These are phyloP conservation scores for Verticillium tricorpus DNA, from an alignment of 2,329 filamentous ascomycete species.

Conservation along the genomic window DNA sequence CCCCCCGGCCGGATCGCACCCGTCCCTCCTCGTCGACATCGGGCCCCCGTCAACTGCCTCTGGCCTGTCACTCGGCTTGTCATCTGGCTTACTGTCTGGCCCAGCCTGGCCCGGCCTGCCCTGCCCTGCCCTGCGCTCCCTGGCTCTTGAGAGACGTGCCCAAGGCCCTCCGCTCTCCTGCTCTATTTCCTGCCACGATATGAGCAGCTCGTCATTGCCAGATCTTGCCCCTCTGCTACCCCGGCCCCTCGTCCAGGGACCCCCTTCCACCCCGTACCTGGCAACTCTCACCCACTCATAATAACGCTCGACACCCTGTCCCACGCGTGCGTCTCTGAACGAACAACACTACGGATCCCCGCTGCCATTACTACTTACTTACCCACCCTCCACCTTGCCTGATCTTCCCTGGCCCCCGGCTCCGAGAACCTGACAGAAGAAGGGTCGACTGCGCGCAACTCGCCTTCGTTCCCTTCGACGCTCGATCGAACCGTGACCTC, in stretches of 20 bases:
- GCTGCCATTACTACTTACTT: not conserved
- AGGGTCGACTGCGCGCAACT: not conserved
- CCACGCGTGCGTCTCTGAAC: not conserved
- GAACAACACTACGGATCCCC: not conserved
- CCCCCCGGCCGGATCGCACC: slow-evolving; percentile 3
- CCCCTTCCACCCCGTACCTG: slow-evolving; percentile 1
- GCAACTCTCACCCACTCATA: slow-evolving; percentile 1
- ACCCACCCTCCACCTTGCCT: not conserved
- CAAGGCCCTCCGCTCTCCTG: not conserved
- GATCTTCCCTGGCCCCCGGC: not conserved
- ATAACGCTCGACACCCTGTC: not conserved
- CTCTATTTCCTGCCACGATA: not conserved
- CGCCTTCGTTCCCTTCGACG: not conserved
- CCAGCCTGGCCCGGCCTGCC: not conserved
- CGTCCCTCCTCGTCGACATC: slow-evolving; percentile 1
- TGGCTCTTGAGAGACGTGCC: not conserved
- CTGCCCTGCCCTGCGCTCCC: not conserved
- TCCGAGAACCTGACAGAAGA: not conserved
- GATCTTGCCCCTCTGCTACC: slow-evolving; percentile 2
- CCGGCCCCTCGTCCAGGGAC: slow-evolving; percentile 1
- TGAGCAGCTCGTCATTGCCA: slow-evolving; percentile 4
- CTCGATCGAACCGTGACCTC: not conserved
- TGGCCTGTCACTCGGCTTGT: slow-evolving; percentile 3
- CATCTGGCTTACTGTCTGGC: slow-evolving; percentile 1
- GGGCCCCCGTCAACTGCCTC: not conserved